These are phyloP conservation scores for Persicaria tinctoria DNA, from an alignment of 148 eudicot species.

Conservation along the genomic window DNA sequence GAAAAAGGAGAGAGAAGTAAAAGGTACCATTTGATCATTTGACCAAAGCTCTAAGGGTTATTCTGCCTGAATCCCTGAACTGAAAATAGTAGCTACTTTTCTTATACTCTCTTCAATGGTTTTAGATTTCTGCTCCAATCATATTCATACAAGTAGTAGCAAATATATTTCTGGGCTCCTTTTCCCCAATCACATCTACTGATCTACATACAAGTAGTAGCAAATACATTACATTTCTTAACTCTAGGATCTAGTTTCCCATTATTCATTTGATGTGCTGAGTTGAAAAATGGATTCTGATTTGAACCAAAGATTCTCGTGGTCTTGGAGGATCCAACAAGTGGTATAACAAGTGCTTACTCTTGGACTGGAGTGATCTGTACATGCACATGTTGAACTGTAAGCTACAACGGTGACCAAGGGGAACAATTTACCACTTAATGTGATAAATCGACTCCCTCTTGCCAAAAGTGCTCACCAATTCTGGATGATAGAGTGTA, in stretches of 20 bases:
- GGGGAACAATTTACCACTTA: background rate
- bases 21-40: constrained; percentile 39
- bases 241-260: background rate
- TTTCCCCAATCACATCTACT: background rate
- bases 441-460: background rate
- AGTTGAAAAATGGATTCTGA: too few relatives aligned
- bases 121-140: background rate
- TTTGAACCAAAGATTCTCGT: too few relatives aligned
- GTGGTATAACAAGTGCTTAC: background rate
- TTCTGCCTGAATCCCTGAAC: constrained; percentile 3
- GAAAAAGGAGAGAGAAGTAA: constrained; percentile 78
- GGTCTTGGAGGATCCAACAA: too few relatives aligned
- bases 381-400: background rate
- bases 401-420: background rate
- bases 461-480: background rate
- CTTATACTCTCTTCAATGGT: background rate
- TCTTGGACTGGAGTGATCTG: background rate
- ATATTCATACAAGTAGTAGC: background rate
- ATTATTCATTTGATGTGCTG: background rate
- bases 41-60: background rate
- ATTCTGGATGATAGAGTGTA: background rate
- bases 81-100: background rate
- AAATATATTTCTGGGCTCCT: background rate
- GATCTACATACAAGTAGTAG: background rate
- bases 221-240: background rate